Evolutionary conservation across 371 early-diverging fungal species (phyloP).

Genomic region (Lichtheimia ramosa): DNA sequence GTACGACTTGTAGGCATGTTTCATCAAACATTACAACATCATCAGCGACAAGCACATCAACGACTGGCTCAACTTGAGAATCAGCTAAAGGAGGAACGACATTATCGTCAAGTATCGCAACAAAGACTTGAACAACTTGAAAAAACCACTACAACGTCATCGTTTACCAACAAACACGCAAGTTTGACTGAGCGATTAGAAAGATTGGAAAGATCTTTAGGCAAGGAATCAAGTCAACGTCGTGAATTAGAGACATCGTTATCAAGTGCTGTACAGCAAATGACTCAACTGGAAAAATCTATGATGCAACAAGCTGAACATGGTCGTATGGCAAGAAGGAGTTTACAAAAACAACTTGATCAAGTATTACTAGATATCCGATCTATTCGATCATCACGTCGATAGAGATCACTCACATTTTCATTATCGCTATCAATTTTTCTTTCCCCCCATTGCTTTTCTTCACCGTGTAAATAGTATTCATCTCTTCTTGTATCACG

Average conservation of each 20-base stretch:
- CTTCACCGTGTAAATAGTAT: too few species aligned
- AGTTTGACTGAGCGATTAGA: conserved; percentile 1
- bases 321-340: not conserved
- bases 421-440: too few species aligned
- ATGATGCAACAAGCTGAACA: not conserved
- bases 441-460: too few species aligned
- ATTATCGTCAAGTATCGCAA: conserved; percentile 18
- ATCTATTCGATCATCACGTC: not conserved
- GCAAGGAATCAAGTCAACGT: not conserved
- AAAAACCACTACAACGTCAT: too few species aligned
- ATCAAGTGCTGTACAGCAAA: not conserved
- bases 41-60: conserved; percentile 21
- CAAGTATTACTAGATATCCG: not conserved
- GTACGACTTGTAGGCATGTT: conserved; percentile 28
- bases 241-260: conserved; percentile 1
- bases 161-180: too few species aligned
- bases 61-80: conserved; percentile 26
- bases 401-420: not conserved
- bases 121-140: not conserved
- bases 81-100: conserved; percentile 23
- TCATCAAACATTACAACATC: conserved; percentile 23
- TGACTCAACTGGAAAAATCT: conserved; percentile 1
- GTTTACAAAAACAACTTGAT: not conserved
- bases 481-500: too few species aligned
- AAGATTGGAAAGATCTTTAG: not conserved